Percentiles rank a stretch among this genome's conserved stretches.
These are phyloP conservation scores for Russula sp. DNA, from an alignment of 768 basidiomycete species.

Conservation along the genomic window DNA sequence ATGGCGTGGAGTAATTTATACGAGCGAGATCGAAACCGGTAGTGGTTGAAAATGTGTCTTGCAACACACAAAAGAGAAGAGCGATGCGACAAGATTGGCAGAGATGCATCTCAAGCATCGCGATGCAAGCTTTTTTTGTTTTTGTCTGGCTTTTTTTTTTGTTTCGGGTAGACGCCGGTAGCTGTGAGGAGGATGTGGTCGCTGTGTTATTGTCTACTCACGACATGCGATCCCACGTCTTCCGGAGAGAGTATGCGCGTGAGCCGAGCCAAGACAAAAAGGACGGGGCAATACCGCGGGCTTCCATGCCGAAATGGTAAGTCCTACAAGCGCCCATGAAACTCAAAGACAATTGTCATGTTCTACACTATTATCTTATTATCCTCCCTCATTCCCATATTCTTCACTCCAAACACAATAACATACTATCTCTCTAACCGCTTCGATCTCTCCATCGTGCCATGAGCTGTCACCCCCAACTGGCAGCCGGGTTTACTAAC, in stretches of 20 bases:
- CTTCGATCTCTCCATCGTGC: not conserved
- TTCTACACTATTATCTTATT: not conserved
- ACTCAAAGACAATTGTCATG: conserved; percentile 26
- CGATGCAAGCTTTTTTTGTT: conserved; percentile 17
- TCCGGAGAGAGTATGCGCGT: conserved; percentile 20
- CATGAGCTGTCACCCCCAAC: not conserved
- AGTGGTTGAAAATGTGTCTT: not conserved
- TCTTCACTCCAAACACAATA: conserved; percentile 13
- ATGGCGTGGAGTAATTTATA: conserved; percentile 25
- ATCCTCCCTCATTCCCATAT: not conserved
- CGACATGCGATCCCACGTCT: no score
- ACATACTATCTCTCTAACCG: not conserved
- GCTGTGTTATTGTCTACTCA: no score
- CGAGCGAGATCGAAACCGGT: conserved; percentile 6
- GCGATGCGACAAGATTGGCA: not conserved
- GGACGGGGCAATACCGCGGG: conserved; percentile 18
- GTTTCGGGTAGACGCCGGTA: conserved; percentile 18
- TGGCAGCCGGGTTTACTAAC: not conserved
- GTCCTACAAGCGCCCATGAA: not conserved
- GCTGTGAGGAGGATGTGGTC: not conserved
- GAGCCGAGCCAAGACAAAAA: conserved; percentile 29
- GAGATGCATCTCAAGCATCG: conserved; percentile 12
- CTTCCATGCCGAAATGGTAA: conserved; percentile 20
- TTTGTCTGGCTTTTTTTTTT: conserved; percentile 18
- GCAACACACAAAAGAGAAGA: no score